These are phyloP conservation scores for Neurospora sp. DNA, from an alignment of 495 filamentous ascomycete genomes.

Conservation along the genomic window DNA sequence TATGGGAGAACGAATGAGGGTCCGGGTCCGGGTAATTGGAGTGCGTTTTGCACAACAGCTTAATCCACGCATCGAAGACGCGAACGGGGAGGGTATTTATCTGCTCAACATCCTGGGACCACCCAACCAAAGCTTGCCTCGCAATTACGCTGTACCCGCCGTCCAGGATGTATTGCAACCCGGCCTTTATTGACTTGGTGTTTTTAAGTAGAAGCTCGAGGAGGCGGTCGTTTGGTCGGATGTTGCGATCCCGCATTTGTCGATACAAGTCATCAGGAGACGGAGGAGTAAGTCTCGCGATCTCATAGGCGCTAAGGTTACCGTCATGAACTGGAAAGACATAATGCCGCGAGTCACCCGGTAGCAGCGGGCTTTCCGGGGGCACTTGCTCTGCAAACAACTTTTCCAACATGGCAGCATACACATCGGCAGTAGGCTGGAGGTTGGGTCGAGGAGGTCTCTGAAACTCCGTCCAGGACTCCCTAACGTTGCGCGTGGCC, in stretches of 20 bases:
- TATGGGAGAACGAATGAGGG: neutral
- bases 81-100: constrained; percentile 4
- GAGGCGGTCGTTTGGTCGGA: constrained; percentile 25
- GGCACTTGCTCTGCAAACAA: constrained; percentile 15
- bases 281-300: constrained; percentile 31
- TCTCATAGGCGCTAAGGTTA: constrained; percentile 34
- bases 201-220: constrained; percentile 26
- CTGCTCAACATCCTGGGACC: neutral
- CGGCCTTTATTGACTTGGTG: constrained; percentile 20
- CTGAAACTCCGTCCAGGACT: constrained; percentile 36
- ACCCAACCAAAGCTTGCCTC: constrained; percentile 9
- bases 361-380: constrained; percentile 12
- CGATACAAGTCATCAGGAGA: constrained; percentile 26
- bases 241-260: constrained; percentile 24
- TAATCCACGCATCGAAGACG: constrained; percentile 30
- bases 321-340: constrained; percentile 27
- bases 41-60: constrained; percentile 26
- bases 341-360: constrained; percentile 27
- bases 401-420: constrained; percentile 38
- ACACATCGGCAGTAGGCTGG: constrained; percentile 23
- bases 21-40: constrained; percentile 3
- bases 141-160: constrained; percentile 10
- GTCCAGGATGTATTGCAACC: constrained; percentile 27
- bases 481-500: constrained; percentile 33
- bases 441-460: constrained; percentile 16